phyloP scores from a whole-genome alignment of 345 rosid genomes.

The Excoecaria cochinchinensis region DNA sequence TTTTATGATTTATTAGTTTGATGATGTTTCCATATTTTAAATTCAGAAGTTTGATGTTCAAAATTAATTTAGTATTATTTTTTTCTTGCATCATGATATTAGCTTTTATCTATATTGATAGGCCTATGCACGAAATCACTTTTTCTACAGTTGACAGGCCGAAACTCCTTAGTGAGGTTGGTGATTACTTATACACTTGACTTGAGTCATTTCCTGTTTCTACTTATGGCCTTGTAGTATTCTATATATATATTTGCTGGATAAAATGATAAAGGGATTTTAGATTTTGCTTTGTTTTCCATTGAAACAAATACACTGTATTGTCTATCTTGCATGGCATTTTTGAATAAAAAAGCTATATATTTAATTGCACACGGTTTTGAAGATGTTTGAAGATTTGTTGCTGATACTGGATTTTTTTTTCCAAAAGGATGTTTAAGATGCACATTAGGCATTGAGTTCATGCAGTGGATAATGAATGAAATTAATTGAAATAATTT shows the following conservation, averaged over 20 bases:
- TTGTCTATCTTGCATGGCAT: background rate
- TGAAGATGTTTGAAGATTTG: background rate
- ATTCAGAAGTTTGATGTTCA: background rate
- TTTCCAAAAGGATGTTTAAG: background rate
- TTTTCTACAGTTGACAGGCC: slow-evolving; percentile 95
- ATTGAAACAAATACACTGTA: background rate
- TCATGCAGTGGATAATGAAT: slow-evolving; percentile 13
- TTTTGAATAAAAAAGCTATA: background rate
- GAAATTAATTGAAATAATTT: slow-evolving; percentile 11
- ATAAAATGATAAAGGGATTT: background rate
- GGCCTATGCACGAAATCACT: slow-evolving; percentile 96
- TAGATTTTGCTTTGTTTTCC: slow-evolving; percentile 7
- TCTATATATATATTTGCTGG: background rate
- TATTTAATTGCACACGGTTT: background rate
- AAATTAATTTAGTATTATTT: background rate
- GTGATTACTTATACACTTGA: slow-evolving; percentile 16
- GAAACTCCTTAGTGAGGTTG: slow-evolving; percentile 89
- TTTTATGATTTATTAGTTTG: background rate
- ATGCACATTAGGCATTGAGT: background rate
- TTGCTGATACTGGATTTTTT: background rate
- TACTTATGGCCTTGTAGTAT: background rate
- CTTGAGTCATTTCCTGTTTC: background rate
- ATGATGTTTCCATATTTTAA: background rate
- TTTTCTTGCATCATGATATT: background rate
- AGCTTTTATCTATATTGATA: slow-evolving; percentile 18